Evolutionary conservation across 2,329 filamentous ascomycete genomes (phyloP).

Genomic region (Ascosphaera apis): DNA sequence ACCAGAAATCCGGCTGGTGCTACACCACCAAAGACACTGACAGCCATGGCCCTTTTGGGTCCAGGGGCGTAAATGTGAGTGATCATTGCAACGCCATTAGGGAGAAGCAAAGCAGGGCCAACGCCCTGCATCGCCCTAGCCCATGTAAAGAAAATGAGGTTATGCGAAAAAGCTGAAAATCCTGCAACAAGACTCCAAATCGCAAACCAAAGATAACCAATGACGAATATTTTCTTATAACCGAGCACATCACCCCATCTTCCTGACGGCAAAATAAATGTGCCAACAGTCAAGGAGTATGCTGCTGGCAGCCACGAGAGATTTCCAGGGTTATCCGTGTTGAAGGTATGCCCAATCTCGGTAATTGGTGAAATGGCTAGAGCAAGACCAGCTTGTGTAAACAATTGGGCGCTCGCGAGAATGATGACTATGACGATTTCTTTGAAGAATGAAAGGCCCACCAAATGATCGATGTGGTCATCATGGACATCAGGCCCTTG

Average conservation of each 20-base stretch:
- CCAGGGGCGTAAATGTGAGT: conserved; percentile 42
- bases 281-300: conserved; percentile 24
- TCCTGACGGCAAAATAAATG: conserved; percentile 30
- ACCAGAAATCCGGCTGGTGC: conserved; percentile 25
- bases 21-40: conserved; percentile 31
- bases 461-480: background rate
- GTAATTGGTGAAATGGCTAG: conserved; percentile 19
- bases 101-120: conserved; percentile 47
- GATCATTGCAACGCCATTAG: conserved; percentile 41
- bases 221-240: conserved; percentile 37
- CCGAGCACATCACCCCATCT: conserved; percentile 37
- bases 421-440: background rate
- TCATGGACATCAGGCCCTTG: no score
- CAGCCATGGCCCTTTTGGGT: conserved; percentile 43
- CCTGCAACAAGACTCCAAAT: conserved; percentile 46
- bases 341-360: conserved; percentile 26
- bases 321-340: conserved; percentile 24
- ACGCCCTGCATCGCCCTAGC: conserved; percentile 53
- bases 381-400: conserved; percentile 14
- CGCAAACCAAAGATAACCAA: conserved; percentile 37
- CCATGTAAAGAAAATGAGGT: conserved; percentile 45
- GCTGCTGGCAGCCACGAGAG: conserved; percentile 29
- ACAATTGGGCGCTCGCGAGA: conserved; percentile 16
- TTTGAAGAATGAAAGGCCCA: background rate
- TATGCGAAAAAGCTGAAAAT: conserved; percentile 34